Evolutionary conservation across 805 yeast genomes (phyloP).

Genomic region (Starmerella asiatica): DNA sequence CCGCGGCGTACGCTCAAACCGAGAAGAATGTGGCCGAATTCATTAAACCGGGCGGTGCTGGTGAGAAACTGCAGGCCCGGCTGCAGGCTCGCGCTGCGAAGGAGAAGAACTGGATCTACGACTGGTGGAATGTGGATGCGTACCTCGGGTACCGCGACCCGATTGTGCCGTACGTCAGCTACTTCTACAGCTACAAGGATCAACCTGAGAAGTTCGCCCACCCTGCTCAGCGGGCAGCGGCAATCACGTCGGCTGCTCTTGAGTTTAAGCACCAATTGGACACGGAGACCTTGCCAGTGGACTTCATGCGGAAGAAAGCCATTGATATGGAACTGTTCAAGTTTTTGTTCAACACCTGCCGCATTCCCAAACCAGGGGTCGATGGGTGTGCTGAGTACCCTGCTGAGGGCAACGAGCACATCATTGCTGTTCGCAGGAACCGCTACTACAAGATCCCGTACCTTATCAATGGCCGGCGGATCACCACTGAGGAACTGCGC

Average conservation of each 20-base stretch:
- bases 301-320: constrained; percentile 61
- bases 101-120: constrained; percentile 75
- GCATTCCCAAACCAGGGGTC: constrained; percentile 45
- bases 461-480: constrained; percentile 26
- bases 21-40: constrained; percentile 52
- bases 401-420: constrained; percentile 42
- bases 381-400: constrained; percentile 49
- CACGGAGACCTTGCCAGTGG: constrained; percentile 65
- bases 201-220: constrained; percentile 27
- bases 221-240: constrained; percentile 51
- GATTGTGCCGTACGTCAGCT: constrained; percentile 85
- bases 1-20: constrained; percentile 41
- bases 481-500: constrained; percentile 31
- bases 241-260: constrained; percentile 52
- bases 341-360: constrained; percentile 78
- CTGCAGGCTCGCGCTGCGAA: constrained; percentile 42
- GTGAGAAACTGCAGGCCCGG: constrained; percentile 55
- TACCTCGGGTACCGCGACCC: constrained; percentile 86
- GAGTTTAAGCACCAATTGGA: constrained; percentile 56
- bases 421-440: constrained; percentile 61
- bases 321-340: constrained; percentile 89
- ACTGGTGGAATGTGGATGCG: constrained; percentile 90
- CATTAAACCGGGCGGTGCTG: constrained; percentile 44
- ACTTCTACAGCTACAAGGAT: constrained; percentile 75
- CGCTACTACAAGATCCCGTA: constrained; percentile 60